phyloP scores from a whole-genome alignment of 2,329 filamentous ascomycete genomes.

The Diplodia sapinea region DNA sequence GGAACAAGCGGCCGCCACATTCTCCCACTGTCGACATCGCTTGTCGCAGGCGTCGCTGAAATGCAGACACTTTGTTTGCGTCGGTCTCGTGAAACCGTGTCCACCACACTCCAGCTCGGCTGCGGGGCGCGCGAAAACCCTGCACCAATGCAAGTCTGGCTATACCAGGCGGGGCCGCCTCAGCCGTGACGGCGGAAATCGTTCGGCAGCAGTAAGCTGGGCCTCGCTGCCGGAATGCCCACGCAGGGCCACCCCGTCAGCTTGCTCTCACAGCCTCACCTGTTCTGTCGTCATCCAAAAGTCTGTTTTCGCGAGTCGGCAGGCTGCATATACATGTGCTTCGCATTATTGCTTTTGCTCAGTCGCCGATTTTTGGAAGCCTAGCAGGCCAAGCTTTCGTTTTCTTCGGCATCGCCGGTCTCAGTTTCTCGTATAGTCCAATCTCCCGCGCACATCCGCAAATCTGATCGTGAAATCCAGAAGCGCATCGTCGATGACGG shows the following conservation, averaged over 20 bases:
- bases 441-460: slow-evolving; percentile 28
- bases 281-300: slow-evolving; percentile 10
- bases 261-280: slow-evolving; percentile 6
- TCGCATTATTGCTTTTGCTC: slow-evolving; percentile 6
- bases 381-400: slow-evolving; percentile 22
- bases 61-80: background rate
- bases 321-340: slow-evolving; percentile 8
- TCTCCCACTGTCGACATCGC: slow-evolving; percentile 16
- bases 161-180: background rate
- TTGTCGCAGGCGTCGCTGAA: slow-evolving; percentile 7
- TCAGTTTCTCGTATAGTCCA: slow-evolving; percentile 19
- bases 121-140: slow-evolving; percentile 15
- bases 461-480: slow-evolving; percentile 21
- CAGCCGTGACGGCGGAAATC: slow-evolving; percentile 16
- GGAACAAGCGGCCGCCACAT: slow-evolving; percentile 19
- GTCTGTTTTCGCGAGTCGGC: slow-evolving; percentile 21
- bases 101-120: background rate
- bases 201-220: background rate
- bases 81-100: slow-evolving; percentile 6
- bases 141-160: background rate
- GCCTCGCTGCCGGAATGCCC: slow-evolving; percentile 7
- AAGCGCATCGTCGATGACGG: slow-evolving; percentile 23
- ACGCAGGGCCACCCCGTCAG: background rate
- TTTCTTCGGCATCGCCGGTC: slow-evolving; percentile 1
- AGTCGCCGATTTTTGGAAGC: background rate